Percentiles rank a stretch among this genome's conserved stretches.
phyloP scores from a whole-genome alignment of 768 basidiomycete genomes.

The Kwoniella europaea region DNA sequence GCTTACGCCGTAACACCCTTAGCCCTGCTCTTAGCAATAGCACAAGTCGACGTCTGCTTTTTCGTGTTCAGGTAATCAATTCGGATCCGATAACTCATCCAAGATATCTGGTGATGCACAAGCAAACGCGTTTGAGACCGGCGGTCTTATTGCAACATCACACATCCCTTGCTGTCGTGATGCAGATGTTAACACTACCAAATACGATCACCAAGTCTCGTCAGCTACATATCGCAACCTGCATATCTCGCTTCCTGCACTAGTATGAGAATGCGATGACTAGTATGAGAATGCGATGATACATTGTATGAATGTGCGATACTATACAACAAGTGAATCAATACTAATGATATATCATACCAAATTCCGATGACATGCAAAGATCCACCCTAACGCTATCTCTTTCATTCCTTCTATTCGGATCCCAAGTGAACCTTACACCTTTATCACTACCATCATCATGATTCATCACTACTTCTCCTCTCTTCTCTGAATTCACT shows the following conservation, averaged over 20 bases:
- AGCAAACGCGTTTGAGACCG: not conserved
- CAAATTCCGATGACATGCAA: slow-evolving; percentile 4
- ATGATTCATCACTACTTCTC: not conserved
- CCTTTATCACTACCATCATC: not conserved
- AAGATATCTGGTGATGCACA: not conserved
- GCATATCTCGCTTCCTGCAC: not conserved
- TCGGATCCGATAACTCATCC: slow-evolving; percentile 1
- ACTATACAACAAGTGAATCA: not conserved
- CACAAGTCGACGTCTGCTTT: slow-evolving; percentile 1
- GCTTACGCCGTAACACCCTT: not conserved
- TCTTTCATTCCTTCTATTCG: not conserved
- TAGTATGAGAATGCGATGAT: not conserved
- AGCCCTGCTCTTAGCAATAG: not conserved
- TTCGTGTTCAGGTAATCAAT: not conserved
- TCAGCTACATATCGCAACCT: not conserved
- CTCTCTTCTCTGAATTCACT: not conserved
- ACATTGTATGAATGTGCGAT: not conserved
- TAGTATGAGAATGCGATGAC: not conserved
- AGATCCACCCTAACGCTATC: not conserved
- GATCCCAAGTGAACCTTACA: slow-evolving; percentile 3
- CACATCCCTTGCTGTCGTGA: not conserved
- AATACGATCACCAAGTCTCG: no score
- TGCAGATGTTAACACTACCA: not conserved
- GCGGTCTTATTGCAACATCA: not conserved
- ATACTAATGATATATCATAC: not conserved